A percentile compares a stretch with the other conserved stretches of the same genome.
Evolutionary conservation across 257 asterid genomes (phyloP).

Genomic region (Echites panduratus): DNA sequence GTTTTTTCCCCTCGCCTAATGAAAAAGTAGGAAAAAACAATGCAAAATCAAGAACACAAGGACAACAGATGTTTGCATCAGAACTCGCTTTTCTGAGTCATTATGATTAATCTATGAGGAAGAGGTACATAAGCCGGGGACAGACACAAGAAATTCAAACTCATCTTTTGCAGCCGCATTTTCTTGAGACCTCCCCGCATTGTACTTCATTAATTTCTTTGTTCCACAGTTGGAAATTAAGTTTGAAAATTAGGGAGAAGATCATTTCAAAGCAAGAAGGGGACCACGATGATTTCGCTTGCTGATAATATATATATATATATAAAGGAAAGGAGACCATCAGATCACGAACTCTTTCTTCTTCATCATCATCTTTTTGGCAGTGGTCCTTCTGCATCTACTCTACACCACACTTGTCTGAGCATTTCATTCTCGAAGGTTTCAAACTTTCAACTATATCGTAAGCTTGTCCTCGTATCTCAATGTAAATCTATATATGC

Average conservation of each 20-base stretch:
- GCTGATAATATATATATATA: constrained; percentile 16
- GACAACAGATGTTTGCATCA: constrained; percentile 8
- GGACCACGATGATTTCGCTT: constrained; percentile 54
- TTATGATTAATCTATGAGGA: neutral
- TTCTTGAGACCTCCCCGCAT: constrained; percentile 28
- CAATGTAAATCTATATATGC: no score
- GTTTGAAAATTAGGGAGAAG: neutral
- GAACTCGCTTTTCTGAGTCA: constrained; percentile 5
- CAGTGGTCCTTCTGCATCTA: constrained; percentile 1
- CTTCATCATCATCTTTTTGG: neutral
- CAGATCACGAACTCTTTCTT: neutral
- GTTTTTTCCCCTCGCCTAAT: constrained; percentile 10
- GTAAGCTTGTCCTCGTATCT: no score
- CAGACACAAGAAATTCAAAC: neutral
- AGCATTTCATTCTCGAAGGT: no score
- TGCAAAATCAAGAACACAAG: constrained; percentile 6
- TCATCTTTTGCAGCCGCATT: constrained; percentile 29
- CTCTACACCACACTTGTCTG: neutral
- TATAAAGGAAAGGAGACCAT: constrained; percentile 16
- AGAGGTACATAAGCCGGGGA: constrained; percentile 7
- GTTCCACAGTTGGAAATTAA: neutral
- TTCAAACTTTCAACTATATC: no score
- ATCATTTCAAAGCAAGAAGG: constrained; percentile 29
- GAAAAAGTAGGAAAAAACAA: constrained; percentile 1
- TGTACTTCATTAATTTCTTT: constrained; percentile 13